A percentile compares a stretch with the other conserved stretches of the same genome.
Evolutionary conservation across 495 filamentous ascomycete species (phyloP).

Genomic region (Aspergillus hancockii): DNA sequence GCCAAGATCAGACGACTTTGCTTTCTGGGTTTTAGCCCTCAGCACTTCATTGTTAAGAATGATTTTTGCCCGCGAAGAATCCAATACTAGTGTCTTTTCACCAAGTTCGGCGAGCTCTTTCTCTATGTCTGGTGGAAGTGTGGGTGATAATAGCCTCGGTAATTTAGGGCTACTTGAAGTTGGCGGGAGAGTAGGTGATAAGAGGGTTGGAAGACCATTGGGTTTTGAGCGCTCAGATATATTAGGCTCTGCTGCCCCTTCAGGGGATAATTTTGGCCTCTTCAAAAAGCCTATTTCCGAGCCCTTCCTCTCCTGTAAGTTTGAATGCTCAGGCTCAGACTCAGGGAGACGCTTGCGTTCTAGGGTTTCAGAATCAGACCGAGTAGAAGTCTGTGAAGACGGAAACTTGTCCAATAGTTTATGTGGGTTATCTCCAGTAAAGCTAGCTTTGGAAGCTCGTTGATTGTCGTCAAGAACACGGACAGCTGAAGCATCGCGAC

Average conservation of each 20-base stretch:
- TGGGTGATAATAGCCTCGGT: constrained; percentile 45
- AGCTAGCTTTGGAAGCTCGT: constrained; percentile 18
- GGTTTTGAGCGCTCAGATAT: constrained; percentile 24
- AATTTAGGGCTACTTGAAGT: constrained; percentile 33
- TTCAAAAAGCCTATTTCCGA: constrained; percentile 31
- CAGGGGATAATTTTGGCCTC: constrained; percentile 33
- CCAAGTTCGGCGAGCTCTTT: constrained; percentile 43
- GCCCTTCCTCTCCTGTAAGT: constrained; percentile 15
- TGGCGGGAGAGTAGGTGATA: constrained; percentile 47
- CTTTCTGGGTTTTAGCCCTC: constrained; percentile 18
- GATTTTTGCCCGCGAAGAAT: constrained; percentile 15
- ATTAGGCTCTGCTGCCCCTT: constrained; percentile 24
- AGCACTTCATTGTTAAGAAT: constrained; percentile 11
- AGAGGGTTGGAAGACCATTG: constrained; percentile 36
- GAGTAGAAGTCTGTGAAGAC: constrained; percentile 14
- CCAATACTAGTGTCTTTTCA: constrained; percentile 21
- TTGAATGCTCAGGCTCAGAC: constrained; percentile 21
- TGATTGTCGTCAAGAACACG: constrained; percentile 24
- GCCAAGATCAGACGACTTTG: constrained; percentile 13
- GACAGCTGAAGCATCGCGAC: constrained; percentile 18
- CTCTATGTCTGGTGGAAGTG: constrained; percentile 52
- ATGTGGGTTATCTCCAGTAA: constrained; percentile 21
- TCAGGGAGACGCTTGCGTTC: constrained; percentile 40
- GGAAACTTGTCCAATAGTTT: constrained; percentile 15
- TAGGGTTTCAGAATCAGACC: constrained; percentile 20